Evolutionary conservation across 345 rosid species (phyloP).

Genomic region (Murraya koenigii): DNA sequence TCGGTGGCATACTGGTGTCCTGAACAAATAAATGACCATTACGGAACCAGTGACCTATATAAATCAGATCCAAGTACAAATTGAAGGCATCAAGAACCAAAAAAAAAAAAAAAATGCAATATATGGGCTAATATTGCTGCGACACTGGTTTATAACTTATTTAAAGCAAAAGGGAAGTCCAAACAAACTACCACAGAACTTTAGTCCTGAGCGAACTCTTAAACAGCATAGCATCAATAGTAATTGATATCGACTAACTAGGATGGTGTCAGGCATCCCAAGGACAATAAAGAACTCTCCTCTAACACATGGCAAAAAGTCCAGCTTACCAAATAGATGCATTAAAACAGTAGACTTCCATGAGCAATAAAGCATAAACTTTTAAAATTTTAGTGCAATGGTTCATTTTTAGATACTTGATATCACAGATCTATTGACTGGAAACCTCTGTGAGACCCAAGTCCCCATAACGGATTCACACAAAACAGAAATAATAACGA

Average conservation of each 20-base stretch:
- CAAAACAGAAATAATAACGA: not conserved
- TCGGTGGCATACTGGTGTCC: not conserved
- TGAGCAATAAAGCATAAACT: not conserved
- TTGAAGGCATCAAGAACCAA: not conserved
- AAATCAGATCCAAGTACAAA: not conserved
- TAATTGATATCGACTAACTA: not conserved
- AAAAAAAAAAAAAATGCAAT: not conserved
- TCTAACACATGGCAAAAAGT: not conserved
- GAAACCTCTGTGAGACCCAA: not conserved
- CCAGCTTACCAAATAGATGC: not conserved
- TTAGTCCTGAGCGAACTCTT: not conserved
- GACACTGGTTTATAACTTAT: not conserved
- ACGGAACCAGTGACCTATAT: not conserved
- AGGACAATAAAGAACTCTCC: not conserved
- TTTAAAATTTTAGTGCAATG: not conserved
- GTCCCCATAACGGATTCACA: not conserved
- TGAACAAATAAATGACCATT: not conserved
- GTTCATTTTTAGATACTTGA: not conserved
- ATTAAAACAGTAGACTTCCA: not conserved
- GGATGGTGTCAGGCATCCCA: not conserved
- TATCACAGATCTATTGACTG: not conserved
- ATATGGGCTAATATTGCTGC: not conserved
- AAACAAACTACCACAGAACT: not conserved
- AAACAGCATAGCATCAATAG: not conserved
- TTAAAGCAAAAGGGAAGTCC: not conserved